Evolutionary conservation across 1,284 basidiomycete species (phyloP).

Genomic region (Tausonia pullulans): DNA sequence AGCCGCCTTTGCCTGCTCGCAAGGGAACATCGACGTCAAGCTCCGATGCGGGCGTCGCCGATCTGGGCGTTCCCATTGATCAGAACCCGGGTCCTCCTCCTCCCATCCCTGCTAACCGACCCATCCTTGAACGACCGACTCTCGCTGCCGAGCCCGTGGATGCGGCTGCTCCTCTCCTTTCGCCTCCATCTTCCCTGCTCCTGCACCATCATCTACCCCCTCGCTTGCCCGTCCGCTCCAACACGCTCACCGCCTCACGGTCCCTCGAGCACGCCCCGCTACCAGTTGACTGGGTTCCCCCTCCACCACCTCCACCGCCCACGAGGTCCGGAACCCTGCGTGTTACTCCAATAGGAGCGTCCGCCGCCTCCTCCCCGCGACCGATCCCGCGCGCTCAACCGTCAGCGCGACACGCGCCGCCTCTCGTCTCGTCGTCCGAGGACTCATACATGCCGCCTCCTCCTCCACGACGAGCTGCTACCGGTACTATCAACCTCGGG

Average conservation of each 20-base stretch:
- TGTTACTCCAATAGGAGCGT: not conserved
- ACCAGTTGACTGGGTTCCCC: not conserved
- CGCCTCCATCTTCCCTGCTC: too few relatives aligned
- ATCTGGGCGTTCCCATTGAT: not conserved
- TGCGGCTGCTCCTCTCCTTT: too few relatives aligned
- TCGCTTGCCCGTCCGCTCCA: not conserved
- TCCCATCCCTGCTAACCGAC: not conserved
- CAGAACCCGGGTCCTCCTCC: not conserved
- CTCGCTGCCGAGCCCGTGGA: too few relatives aligned
- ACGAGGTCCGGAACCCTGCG: not conserved
- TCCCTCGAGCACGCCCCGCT: not conserved
- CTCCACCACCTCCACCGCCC: conserved; percentile 1
- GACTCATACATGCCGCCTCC: not conserved
- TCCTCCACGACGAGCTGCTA: not conserved
- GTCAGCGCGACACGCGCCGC: not conserved
- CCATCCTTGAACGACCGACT: not conserved
- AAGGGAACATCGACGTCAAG: not conserved
- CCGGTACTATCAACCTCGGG: too few relatives aligned
- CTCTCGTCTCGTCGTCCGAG: not conserved
- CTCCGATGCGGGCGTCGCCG: not conserved
- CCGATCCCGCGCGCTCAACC: not conserved
- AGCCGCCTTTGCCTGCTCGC: not conserved
- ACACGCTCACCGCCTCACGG: not conserved
- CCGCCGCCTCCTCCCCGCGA: not conserved
- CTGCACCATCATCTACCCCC: not conserved